These are phyloP conservation scores for Penicillium sp. DNA, from an alignment of 2,329 filamentous ascomycete species.

Conservation along the genomic window DNA sequence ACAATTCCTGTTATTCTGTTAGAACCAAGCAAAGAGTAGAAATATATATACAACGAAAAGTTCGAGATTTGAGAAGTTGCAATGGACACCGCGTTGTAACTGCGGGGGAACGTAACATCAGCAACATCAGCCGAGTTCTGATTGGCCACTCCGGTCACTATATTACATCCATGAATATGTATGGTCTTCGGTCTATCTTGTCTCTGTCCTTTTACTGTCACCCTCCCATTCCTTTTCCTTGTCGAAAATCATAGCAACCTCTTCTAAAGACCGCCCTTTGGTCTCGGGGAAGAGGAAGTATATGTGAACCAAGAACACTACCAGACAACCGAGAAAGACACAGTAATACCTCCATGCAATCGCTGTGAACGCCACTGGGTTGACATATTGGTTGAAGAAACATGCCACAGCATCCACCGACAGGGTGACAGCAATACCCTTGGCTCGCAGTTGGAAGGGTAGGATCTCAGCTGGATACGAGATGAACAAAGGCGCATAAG, in stretches of 20 bases:
- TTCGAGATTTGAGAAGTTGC: not conserved
- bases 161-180: not conserved
- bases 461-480: slow-evolving; percentile 34
- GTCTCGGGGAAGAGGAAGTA: slow-evolving; percentile 42
- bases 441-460: slow-evolving; percentile 40
- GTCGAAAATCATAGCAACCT: slow-evolving; percentile 25
- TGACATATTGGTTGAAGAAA: slow-evolving; percentile 46
- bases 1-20: no score
- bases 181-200: not conserved
- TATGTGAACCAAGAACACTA: slow-evolving; percentile 33
- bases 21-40: not conserved
- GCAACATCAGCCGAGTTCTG: not conserved
- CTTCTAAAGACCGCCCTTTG: slow-evolving; percentile 26
- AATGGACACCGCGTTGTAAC: not conserved
- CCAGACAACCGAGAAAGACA: slow-evolving; percentile 41
- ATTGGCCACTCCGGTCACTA: not conserved
- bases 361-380: slow-evolving; percentile 42
- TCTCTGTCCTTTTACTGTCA: not conserved
- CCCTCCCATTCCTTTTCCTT: not conserved
- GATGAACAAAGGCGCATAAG: slow-evolving; percentile 30
- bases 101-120: slow-evolving; percentile 13
- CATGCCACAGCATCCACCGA: slow-evolving; percentile 29
- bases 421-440: slow-evolving; percentile 34
- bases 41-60: not conserved
- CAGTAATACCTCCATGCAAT: slow-evolving; percentile 47